These are phyloP conservation scores for Mucor saturninus DNA, from an alignment of 371 early-diverging fungal genomes.

Conservation along the genomic window DNA sequence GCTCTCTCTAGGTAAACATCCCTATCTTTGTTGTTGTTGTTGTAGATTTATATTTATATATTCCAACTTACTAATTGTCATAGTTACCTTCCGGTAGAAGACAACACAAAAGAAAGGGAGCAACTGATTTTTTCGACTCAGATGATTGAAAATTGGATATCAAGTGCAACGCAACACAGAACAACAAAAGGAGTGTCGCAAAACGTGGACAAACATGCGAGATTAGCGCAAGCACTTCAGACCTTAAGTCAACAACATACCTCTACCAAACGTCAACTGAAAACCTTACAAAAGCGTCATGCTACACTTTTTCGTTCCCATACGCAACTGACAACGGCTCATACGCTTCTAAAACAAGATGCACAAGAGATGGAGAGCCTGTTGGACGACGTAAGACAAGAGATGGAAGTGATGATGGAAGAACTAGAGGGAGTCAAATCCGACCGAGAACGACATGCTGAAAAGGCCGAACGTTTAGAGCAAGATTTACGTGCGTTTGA, in stretches of 20 bases:
- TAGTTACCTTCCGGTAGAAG: too few relatives aligned
- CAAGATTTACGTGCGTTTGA: neutral
- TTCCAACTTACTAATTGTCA: too few relatives aligned
- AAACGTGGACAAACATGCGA: conserved; percentile 12
- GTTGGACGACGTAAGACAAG: conserved; percentile 18
- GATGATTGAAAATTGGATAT: conserved; percentile 22
- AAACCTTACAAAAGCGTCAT: neutral
- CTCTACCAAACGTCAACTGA: neutral
- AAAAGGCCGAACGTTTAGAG: conserved; percentile 12
- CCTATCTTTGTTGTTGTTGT: too few relatives aligned
- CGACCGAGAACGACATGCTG: neutral
- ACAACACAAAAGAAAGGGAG: neutral
- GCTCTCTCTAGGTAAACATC: neutral
- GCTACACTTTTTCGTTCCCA: neutral
- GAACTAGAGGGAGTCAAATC: conserved; percentile 17
- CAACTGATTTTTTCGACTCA: conserved; percentile 13
- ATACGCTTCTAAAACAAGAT: conserved; percentile 4
- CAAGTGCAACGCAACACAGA: conserved; percentile 19
- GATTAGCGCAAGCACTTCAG: neutral
- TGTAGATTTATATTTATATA: neutral
- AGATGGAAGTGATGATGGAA: conserved; percentile 27
- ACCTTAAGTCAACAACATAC: neutral
- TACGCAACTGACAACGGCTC: neutral
- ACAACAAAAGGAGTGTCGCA: conserved; percentile 19
- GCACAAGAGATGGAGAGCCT: conserved; percentile 19